Percentiles rank a stretch among this genome's conserved stretches.
Conservation (phyloP, 768 basidiomycete genomes). For the Tricholoma matsutake region DNA sequence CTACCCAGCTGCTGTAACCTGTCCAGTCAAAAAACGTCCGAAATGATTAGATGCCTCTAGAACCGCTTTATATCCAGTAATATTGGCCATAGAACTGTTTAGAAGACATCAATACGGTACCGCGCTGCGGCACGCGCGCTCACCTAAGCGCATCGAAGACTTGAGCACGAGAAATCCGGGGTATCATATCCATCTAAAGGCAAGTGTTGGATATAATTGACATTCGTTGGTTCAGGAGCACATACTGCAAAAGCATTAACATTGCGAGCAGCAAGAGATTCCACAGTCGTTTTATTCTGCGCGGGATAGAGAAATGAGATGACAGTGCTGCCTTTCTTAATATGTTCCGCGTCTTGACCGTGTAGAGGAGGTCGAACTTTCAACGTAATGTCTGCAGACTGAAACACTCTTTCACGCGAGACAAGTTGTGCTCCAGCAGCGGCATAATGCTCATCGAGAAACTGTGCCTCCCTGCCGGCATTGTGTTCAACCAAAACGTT, state of each 20-base stretch:
- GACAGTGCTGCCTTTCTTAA: constrained; percentile 75
- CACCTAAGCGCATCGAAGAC: constrained; percentile 87
- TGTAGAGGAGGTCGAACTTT: constrained; percentile 80
- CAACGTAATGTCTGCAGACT: constrained; percentile 70
- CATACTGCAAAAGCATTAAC: constrained; percentile 69
- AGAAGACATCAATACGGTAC: constrained; percentile 2
- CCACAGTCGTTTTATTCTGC: constrained; percentile 75
- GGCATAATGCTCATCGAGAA: constrained; percentile 75
- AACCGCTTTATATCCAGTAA: constrained; percentile 90
- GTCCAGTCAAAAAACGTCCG: constrained; percentile 85
- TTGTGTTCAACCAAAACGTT: constrained; percentile 70
- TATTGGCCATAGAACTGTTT: constrained; percentile 87
- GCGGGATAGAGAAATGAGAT: constrained; percentile 84
- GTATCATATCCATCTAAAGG: constrained; percentile 83
- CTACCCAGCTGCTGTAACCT: constrained; percentile 87
- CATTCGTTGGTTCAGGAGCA: constrained; percentile 4
- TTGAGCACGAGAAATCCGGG: constrained; percentile 86
- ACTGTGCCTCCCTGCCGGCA: constrained; percentile 72
- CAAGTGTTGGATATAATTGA: constrained; percentile 1
- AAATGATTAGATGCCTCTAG: constrained; percentile 89
- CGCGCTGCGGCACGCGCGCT: constrained; percentile 10
- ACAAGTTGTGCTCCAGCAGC: constrained; percentile 78
- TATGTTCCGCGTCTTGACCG: constrained; percentile 54
- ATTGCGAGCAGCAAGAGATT: constrained; percentile 61
- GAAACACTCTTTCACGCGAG: constrained; percentile 68